phyloP scores from a whole-genome alignment of 345 rosid species.

The Eutrema yunnanense region DNA sequence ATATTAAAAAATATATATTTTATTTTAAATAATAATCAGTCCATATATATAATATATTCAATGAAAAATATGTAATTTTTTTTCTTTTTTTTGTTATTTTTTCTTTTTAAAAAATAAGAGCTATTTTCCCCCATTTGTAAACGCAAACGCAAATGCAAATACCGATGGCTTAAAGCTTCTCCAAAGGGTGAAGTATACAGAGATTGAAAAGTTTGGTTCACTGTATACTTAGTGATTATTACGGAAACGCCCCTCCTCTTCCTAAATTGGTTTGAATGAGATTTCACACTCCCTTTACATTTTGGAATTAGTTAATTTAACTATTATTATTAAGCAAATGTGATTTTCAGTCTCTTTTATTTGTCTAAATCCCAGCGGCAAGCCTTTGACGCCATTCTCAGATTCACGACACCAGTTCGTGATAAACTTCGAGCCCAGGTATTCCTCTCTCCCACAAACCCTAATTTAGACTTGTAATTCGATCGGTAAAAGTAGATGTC shows the following conservation, averaged over 20 bases:
- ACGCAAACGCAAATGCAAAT: background rate
- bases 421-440: slow-evolving; percentile 23
- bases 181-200: background rate
- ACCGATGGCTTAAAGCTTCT: background rate
- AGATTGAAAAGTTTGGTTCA: background rate
- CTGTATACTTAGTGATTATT: slow-evolving; percentile 1
- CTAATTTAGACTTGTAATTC: background rate
- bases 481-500: background rate
- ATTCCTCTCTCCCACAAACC: background rate
- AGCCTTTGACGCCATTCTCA: slow-evolving; percentile 17
- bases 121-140: background rate
- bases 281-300: background rate
- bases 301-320: background rate
- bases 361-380: slow-evolving; percentile 6
- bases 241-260: slow-evolving; percentile 8
- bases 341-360: slow-evolving; percentile 16
- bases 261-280: background rate
- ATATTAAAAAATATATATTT: too few species aligned
- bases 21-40: too few species aligned
- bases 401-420: slow-evolving; percentile 23
- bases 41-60: too few species aligned
- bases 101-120: background rate
- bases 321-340: slow-evolving; percentile 5
- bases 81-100: too few species aligned
- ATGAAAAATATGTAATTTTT: too few species aligned